phyloP scores from a whole-genome alignment of 345 rosid genomes.

The Dipteronia sinensis region DNA sequence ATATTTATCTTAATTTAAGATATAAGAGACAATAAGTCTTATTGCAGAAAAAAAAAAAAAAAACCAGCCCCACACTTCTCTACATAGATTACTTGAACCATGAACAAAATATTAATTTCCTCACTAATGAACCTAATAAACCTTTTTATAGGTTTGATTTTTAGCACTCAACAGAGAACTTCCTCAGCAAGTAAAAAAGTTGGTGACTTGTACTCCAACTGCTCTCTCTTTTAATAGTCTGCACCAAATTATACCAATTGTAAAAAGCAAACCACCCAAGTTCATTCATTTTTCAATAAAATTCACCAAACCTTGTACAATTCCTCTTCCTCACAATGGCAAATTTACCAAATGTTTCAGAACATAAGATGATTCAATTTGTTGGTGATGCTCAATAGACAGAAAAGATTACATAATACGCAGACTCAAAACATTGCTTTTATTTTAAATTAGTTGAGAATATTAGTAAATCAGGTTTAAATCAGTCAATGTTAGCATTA shows the following conservation, averaged over 20 bases:
- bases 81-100: slow-evolving; percentile 7
- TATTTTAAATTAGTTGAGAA: slow-evolving; percentile 5
- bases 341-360: neutral
- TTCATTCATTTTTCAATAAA: slow-evolving; percentile 17
- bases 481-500: slow-evolving; percentile 13
- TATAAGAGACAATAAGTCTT: no score
- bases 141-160: slow-evolving; percentile 45
- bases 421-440: neutral
- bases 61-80: no score
- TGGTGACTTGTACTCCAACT: slow-evolving; percentile 72
- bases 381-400: slow-evolving; percentile 9
- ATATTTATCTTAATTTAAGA: no score
- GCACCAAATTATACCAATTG: neutral
- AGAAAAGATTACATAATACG: neutral
- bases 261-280: neutral
- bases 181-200: slow-evolving; percentile 30
- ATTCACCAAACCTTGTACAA: slow-evolving; percentile 28
- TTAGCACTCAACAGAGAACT: neutral
- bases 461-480: neutral
- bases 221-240: slow-evolving; percentile 37
- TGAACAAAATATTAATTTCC: slow-evolving; percentile 4
- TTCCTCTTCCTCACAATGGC: neutral
- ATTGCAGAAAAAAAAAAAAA: no score
- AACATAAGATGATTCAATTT: neutral
- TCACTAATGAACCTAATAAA: neutral